Percentiles rank a stretch among this genome's conserved stretches.
These are phyloP conservation scores for Akanthomyces uredinophilus DNA, from an alignment of 2,329 filamentous ascomycete genomes.

Conservation along the genomic window DNA sequence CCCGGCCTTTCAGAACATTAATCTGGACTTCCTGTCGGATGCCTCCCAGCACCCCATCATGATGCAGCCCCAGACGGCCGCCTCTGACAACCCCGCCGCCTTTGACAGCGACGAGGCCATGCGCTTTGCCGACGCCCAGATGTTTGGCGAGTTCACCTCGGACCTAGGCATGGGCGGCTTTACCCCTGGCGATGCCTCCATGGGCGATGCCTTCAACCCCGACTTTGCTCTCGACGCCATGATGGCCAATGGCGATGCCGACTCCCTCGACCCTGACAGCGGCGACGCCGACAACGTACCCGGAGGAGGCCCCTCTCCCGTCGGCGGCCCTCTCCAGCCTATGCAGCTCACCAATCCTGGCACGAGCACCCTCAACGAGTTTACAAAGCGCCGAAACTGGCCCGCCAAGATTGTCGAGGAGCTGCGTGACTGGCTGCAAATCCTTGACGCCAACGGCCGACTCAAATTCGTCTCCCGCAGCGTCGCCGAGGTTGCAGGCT, in stretches of 20 bases:
- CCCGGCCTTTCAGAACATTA: conserved; percentile 3
- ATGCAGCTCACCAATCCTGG: conserved; percentile 20
- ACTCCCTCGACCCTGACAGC: conserved; percentile 31
- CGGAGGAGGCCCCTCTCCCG: conserved; percentile 38
- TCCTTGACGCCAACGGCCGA: conserved; percentile 77
- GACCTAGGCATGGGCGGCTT: conserved; percentile 8
- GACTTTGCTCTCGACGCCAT: conserved; percentile 15
- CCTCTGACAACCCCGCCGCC: neutral
- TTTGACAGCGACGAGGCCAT: neutral
- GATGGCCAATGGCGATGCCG: conserved; percentile 18
- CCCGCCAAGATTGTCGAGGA: conserved; percentile 84
- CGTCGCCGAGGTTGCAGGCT: conserved; percentile 69
- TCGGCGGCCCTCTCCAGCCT: conserved; percentile 30
- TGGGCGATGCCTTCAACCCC: conserved; percentile 5
- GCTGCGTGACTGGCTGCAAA: conserved; percentile 81
- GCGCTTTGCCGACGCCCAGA: conserved; percentile 8
- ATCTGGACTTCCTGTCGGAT: conserved; percentile 6
- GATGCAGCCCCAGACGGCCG: neutral
- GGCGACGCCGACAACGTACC: conserved; percentile 33
- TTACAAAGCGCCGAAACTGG: conserved; percentile 67
- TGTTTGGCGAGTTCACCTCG: conserved; percentile 8
- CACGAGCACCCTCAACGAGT: conserved; percentile 49
- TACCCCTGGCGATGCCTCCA: neutral
- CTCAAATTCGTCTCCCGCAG: conserved; percentile 85
- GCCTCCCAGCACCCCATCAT: conserved; percentile 5